Evolutionary conservation across 2,329 filamentous ascomycete species (phyloP).

Genomic region (Phyllosticta capitalensis): DNA sequence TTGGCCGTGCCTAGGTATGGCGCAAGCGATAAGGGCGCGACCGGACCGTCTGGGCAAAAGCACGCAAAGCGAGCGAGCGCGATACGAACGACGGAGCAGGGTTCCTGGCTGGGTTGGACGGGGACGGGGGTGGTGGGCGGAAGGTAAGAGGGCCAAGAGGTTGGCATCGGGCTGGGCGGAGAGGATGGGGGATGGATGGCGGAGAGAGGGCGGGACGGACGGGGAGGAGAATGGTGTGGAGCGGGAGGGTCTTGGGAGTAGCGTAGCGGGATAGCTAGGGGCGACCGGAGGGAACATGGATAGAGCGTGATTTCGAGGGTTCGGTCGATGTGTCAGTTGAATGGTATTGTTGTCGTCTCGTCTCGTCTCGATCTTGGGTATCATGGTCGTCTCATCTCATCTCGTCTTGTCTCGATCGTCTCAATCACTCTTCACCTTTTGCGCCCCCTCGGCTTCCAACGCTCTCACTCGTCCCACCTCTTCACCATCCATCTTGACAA

Average conservation of each 20-base stretch:
- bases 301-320: background rate
- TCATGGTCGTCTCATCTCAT: background rate
- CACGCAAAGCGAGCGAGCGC: no score
- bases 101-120: no score
- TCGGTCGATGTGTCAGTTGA: background rate
- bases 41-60: no score
- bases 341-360: background rate
- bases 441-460: background rate
- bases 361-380: background rate
- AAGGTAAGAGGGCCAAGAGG: no score
- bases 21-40: no score
- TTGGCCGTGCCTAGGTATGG: no score
- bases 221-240: no score
- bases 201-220: background rate
- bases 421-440: background rate
- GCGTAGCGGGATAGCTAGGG: no score
- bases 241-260: background rate
- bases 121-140: no score
- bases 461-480: conserved; percentile 46
- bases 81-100: no score
- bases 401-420: background rate
- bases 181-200: background rate
- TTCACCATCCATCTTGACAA: conserved; percentile 49
- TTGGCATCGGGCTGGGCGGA: no score
- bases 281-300: no score